Evolutionary conservation across 1,284 basidiomycete species (phyloP).

Genomic region (Ganoderma leucocontextum): DNA sequence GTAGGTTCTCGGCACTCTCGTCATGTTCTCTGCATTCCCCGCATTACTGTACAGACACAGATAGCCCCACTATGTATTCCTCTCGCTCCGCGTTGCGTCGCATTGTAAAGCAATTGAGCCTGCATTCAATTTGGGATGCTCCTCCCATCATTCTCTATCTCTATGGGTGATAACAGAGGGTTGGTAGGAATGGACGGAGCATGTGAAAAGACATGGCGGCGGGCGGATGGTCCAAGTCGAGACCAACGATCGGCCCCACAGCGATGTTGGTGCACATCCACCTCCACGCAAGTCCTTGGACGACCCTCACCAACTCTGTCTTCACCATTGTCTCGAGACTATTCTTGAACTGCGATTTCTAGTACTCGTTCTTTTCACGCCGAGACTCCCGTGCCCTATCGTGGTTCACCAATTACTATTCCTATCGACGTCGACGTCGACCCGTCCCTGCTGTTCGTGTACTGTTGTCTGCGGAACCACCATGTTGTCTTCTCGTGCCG

Average conservation of each 20-base stretch:
- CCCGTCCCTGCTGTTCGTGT: background rate
- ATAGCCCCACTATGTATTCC: background rate
- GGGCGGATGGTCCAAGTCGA: conserved; percentile 2
- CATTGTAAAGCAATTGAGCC: conserved; percentile 20
- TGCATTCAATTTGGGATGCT: background rate
- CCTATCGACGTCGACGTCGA: background rate
- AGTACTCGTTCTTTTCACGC: background rate
- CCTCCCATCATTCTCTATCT: background rate
- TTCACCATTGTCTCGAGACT: conserved; percentile 1
- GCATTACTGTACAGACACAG: conserved; percentile 7
- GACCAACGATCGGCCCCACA: background rate
- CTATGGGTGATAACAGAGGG: background rate
- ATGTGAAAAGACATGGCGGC: background rate
- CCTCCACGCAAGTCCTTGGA: background rate
- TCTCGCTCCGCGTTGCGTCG: background rate
- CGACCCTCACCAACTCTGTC: conserved; percentile 6
- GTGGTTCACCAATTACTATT: background rate
- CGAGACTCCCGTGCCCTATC: background rate
- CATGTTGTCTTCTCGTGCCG: conserved; percentile 56
- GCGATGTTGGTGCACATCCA: background rate
- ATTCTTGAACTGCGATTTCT: background rate
- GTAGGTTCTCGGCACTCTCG: background rate
- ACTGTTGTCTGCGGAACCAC: background rate
- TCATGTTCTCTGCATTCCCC: conserved; percentile 12
- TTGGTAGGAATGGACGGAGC: background rate